Percentiles rank a stretch among this genome's conserved stretches.
Conservation (phyloP, 148 eudicot species). For the Spergularia bocconei region DNA sequence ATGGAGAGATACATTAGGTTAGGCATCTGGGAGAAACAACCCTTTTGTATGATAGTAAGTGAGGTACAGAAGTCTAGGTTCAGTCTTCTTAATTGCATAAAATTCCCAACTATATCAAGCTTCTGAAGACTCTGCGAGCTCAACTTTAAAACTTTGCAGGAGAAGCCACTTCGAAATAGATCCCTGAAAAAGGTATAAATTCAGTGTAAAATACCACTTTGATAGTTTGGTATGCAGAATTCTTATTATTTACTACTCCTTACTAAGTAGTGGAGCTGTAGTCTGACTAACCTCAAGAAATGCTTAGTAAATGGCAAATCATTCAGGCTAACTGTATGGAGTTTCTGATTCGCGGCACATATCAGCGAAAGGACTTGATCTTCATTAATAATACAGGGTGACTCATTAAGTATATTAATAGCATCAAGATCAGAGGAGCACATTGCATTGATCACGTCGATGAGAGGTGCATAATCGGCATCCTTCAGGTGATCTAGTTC, state of each 20-base stretch:
- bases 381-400: constrained; percentile 38
- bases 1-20: constrained; percentile 58
- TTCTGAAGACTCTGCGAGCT: constrained; percentile 46
- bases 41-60: constrained; percentile 47
- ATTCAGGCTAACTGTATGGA: constrained; percentile 44
- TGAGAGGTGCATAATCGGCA: constrained; percentile 45
- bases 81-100: constrained; percentile 50
- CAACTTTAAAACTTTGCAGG: constrained; percentile 46
- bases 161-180: constrained; percentile 44
- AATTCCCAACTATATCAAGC: constrained; percentile 49
- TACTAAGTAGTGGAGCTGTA: not conserved
- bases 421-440: constrained; percentile 35
- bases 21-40: constrained; percentile 60
- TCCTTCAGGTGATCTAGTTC: constrained; percentile 42
- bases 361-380: constrained; percentile 41
- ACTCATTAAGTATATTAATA: constrained; percentile 35
- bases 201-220: not conserved
- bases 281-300: constrained; percentile 43
- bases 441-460: constrained; percentile 36
- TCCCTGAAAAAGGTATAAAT: constrained; percentile 32
- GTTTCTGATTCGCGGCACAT: constrained; percentile 41
- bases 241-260: too few species aligned
- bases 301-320: constrained; percentile 45
- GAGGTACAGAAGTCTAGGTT: constrained; percentile 71
- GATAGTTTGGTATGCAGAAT: not conserved